Conservation (phyloP, 2,329 filamentous ascomycete genomes). For the Sclerotinia trifoliorum region DNA sequence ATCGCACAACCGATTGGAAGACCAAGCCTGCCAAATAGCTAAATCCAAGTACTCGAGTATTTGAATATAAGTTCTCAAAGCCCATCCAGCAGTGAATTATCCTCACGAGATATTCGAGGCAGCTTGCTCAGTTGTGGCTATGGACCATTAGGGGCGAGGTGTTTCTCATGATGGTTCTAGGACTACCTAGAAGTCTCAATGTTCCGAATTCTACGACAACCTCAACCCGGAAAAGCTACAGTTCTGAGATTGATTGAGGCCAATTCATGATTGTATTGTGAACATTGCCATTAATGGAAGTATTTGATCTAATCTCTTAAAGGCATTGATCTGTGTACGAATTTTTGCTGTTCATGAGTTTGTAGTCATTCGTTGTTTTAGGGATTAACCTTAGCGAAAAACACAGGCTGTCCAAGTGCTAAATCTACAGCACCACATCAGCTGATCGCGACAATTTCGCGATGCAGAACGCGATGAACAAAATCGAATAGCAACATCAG, state of each 20-base stretch:
- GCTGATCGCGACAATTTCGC: conserved; percentile 21
- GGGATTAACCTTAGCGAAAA: neutral
- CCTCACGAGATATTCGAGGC: neutral
- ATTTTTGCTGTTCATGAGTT: neutral
- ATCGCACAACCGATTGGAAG: neutral
- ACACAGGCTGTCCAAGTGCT: neutral
- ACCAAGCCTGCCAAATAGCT: too few species aligned
- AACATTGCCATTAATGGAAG: neutral
- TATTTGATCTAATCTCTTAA: neutral
- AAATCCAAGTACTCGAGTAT: neutral
- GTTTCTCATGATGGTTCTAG: neutral
- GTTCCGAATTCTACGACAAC: neutral
- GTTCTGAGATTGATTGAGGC: neutral
- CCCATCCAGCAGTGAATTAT: neutral
- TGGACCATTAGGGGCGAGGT: neutral
- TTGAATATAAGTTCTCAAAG: neutral
- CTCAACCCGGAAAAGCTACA: neutral
- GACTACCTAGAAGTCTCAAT: conserved; percentile 2
- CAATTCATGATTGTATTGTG: neutral
- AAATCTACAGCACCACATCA: neutral
- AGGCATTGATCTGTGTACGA: neutral
- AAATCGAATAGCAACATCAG: neutral
- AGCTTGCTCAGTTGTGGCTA: neutral
- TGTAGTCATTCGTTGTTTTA: neutral
- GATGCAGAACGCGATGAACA: neutral